Percentiles rank a stretch among this genome's conserved stretches.
Conservation (phyloP, 164 flowering plant genomes). For the Pachysandra terminalis region DNA sequence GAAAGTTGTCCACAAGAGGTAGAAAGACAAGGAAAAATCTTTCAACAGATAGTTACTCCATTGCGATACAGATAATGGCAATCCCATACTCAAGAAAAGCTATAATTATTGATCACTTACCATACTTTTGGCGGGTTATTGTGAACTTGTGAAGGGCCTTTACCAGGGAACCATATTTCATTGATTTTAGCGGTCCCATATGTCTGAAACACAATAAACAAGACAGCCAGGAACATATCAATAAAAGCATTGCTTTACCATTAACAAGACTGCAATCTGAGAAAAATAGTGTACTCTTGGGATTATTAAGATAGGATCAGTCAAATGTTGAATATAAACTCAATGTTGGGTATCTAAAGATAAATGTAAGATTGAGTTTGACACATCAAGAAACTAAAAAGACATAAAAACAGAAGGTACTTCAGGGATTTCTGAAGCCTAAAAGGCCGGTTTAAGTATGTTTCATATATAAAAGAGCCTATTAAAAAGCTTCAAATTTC, state of each 20-base stretch:
- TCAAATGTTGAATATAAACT: neutral
- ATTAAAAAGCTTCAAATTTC: neutral
- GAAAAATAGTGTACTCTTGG: too few species aligned
- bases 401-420: too few species aligned
- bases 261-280: neutral
- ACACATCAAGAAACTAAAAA: neutral
- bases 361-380: neutral
- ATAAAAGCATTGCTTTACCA: neutral
- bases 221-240: neutral
- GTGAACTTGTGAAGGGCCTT: conserved; percentile 61
- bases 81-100: neutral
- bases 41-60: too few species aligned
- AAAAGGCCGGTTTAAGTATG: neutral
- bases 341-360: neutral
- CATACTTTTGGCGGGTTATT: conserved; percentile 53
- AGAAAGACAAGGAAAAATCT: too few species aligned
- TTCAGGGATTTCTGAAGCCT: neutral
- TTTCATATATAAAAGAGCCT: neutral
- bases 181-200: conserved; percentile 64
- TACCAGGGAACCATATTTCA: conserved; percentile 55
- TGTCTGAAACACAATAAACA: conserved; percentile 44
- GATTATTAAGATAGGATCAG: neutral
- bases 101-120: conserved; percentile 16
- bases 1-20: too few species aligned
- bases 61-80: too few species aligned